Base-by-base conservation (phyloP, 352 stramenopile species). In the Phytophthora meadii region DNA sequence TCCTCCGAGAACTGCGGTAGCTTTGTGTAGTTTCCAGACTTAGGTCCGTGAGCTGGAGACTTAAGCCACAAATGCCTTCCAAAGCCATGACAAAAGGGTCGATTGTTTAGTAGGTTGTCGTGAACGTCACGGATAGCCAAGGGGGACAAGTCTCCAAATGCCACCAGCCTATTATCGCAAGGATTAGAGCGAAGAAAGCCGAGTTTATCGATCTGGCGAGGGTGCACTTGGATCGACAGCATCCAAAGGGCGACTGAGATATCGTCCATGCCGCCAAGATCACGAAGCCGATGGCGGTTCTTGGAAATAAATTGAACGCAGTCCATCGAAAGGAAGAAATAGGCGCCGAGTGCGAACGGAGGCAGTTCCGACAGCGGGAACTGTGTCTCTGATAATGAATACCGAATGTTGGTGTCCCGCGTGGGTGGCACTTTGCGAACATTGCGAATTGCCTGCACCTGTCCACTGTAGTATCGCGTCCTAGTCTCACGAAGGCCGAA, bases 241-340 rank as follows among this genome's bases (percentile, higher is more conserved):
- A 90, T 34, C 84, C 84, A 92, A 10, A 88, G 42, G 1, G 78
- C 76, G n/a, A 91, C 52, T 9, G 76, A 82, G 10, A 88, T 74
- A 62, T 92, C 84, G 30, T 92, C 84, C 17, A 89, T 62, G 1
- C 37, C 45, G 1, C 61, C 72, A 5, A 88, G 22, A n/a, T 53
- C 65, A 1, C 48, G 61, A n/a, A 82, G 48, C 15, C 37, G 53
- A 40, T 45, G 36, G 2, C 46, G 25, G 30, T 88, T 88, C 27
- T 63, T 59, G 4, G 59, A 67, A 24, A 88, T 81, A 7, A 81
- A 88, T 24, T 65, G 22, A 3, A 54, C 74, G 19, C 75, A 85
- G 40, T 85, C 79, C 44, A 67, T 69, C 1, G 79, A 88, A 11
- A 88, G 39, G 15, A 87, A n/a, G 37, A 82, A 88, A 48, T 88